These are phyloP conservation scores for Quambalaria eucalypti DNA, from an alignment of 1,284 basidiomycete genomes.

Conservation along the genomic window DNA sequence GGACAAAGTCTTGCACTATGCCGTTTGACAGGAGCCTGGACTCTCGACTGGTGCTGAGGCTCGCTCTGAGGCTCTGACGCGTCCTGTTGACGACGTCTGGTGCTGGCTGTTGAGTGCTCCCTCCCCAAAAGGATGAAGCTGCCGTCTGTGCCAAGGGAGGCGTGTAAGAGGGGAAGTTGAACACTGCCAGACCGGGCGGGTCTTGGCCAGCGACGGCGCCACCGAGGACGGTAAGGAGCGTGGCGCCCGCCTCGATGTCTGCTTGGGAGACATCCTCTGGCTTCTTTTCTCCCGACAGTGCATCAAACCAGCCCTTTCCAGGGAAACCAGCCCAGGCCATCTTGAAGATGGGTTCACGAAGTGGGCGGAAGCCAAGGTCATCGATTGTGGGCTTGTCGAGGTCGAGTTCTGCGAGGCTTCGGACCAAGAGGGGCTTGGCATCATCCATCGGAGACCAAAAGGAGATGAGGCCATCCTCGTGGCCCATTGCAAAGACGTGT, in stretches of 20 bases:
- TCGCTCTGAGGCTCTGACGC: neutral
- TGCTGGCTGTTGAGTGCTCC: neutral
- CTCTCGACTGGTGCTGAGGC: slow-evolving; percentile 46
- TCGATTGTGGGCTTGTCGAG: slow-evolving; percentile 20
- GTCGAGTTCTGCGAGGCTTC: slow-evolving; percentile 46
- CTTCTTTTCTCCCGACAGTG: neutral
- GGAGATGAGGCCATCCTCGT: slow-evolving; percentile 75
- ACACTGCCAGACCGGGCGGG: slow-evolving; percentile 59
- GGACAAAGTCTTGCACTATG: slow-evolving; percentile 60
- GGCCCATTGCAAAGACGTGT: slow-evolving; percentile 55
- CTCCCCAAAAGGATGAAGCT: slow-evolving; percentile 1
- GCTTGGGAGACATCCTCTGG: neutral
- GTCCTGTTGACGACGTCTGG: slow-evolving; percentile 12
- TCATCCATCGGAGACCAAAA: slow-evolving; percentile 79
- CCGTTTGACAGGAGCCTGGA: slow-evolving; percentile 32
- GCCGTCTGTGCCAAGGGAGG: slow-evolving; percentile 39
- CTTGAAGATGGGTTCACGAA: slow-evolving; percentile 72
- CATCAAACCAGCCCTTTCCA: slow-evolving; percentile 22
- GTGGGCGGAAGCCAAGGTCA: neutral
- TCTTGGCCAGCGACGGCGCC: slow-evolving; percentile 54
- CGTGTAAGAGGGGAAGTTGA: slow-evolving; percentile 64
- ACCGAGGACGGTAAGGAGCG: slow-evolving; percentile 63
- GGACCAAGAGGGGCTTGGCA: slow-evolving; percentile 67
- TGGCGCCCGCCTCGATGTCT: slow-evolving; percentile 1
- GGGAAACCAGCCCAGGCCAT: slow-evolving; percentile 59